Conservation (phyloP, 169 alveolate genomes). For the Plasmodium inui region DNA sequence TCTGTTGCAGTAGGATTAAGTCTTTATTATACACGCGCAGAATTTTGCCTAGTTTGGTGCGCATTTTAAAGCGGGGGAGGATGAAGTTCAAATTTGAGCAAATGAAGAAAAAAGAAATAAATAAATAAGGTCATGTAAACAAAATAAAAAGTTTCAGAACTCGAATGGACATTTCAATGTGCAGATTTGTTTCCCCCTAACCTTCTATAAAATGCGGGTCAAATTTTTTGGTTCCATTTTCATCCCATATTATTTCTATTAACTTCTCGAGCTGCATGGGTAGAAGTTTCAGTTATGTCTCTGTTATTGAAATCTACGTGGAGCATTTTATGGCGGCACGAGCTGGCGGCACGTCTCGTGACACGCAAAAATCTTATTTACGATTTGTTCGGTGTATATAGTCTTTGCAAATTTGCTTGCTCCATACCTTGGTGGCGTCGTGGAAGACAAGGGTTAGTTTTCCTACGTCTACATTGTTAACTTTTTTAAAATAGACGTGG, state of each 20-base stretch:
- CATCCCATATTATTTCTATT: conserved; percentile 44
- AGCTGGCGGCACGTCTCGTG: not conserved
- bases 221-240: conserved; percentile 46
- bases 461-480: conserved; percentile 52
- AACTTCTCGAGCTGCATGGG: conserved; percentile 31
- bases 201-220: conserved; percentile 56
- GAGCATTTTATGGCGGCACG: not conserved
- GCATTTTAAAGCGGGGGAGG: not conserved
- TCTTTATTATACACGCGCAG: conserved; percentile 31
- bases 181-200: conserved; percentile 5
- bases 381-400: not conserved
- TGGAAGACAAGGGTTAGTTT: conserved; percentile 19
- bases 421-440: conserved; percentile 39
- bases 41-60: conserved; percentile 4
- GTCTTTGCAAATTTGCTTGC: not conserved
- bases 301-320: not conserved
- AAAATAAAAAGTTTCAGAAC: not conserved
- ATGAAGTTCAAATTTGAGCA: not conserved
- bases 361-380: not conserved
- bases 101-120: not conserved
- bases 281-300: not conserved
- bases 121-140: not conserved
- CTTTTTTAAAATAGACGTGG: conserved; percentile 40
- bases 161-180: not conserved
- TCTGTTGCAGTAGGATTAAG: conserved; percentile 46